phyloP scores from a whole-genome alignment of 164 flowering plant species.

The Macadamia integrifolia region DNA sequence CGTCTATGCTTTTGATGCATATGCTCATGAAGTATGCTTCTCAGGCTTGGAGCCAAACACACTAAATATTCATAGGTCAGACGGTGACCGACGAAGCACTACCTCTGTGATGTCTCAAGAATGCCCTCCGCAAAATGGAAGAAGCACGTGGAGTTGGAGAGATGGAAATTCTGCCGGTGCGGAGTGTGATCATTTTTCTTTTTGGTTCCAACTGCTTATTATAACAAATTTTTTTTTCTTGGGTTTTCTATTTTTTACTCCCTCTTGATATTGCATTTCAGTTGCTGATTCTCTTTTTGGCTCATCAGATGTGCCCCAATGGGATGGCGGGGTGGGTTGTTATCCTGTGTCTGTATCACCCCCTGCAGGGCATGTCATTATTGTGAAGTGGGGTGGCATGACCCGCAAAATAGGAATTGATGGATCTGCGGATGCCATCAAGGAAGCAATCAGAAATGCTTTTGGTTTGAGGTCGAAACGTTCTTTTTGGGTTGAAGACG shows the following conservation, averaged over 20 bases:
- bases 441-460: conserved; percentile 27
- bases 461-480: conserved; percentile 32
- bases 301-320: conserved; percentile 10
- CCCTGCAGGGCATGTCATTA: conserved; percentile 12
- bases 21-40: background rate
- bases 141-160: conserved; percentile 4
- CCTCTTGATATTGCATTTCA: background rate
- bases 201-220: too few species aligned
- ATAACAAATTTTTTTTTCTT: too few species aligned
- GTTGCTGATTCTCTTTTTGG: conserved; percentile 8
- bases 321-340: conserved; percentile 11
- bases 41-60: conserved; percentile 3
- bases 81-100: background rate
- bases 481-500: conserved; percentile 38
- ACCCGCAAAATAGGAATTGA: conserved; percentile 33
- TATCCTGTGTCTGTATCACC: background rate
- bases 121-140: conserved; percentile 1
- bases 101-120: conserved; percentile 8
- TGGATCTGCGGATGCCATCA: conserved; percentile 33
- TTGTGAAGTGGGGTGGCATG: conserved; percentile 29
- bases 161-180: background rate
- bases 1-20: background rate
- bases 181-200: too few species aligned
- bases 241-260: too few species aligned
- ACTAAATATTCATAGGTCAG: background rate